Evolutionary conservation across 2,329 filamentous ascomycete species (phyloP), one percentile per base, ranked within the genome.

Genomic region (Alternaria infectoria): DNA sequence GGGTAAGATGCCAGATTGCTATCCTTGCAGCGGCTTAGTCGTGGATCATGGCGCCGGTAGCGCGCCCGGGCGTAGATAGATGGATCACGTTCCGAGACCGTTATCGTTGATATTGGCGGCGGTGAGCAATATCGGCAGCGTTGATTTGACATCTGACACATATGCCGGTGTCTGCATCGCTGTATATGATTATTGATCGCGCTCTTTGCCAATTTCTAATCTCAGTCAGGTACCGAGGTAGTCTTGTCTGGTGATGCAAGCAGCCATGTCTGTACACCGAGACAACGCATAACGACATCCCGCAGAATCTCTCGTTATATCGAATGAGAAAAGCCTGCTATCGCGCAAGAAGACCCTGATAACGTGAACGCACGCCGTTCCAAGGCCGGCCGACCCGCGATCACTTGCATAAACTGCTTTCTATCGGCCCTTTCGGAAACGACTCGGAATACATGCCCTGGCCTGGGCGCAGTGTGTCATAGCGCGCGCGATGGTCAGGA

Each of bases 31-130:
- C 3, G 45, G 63, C 23, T 44, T 71, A 57, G 63, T 10, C 46
- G 44, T 23, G 21, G n/a, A 54, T 58, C 57, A 46, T 58, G 23
- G 58, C 43, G 67, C 59, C 65, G 63, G 61, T 72, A 69, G 69
- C 63, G 62, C 30, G 49, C 45, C 30, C 30, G 30, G 30, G 30
- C 13, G 30, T 32, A 40, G 54, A 55, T 59, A 25, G 17, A 36
- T 21, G 28, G 23, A 40, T 25, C 2, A 36, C 49, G 49, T 52
- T 52, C 49, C 13, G 30, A 40, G 49, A 30, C 32, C 11, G 49
- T 40, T 52, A 25, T 52, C 28, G 60, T 69, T 21, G 65, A 52
- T 36, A 44, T 15, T 28, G 26, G 30, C 32, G 44, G 63, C 63
- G 63, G 63, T 67, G 60, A 66, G 54, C 43, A 59, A 52, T 45